A percentile compares a stretch with the other conserved stretches of the same genome.
phyloP scores from a whole-genome alignment of 768 basidiomycete genomes.

The Lactarius deliciosus region DNA sequence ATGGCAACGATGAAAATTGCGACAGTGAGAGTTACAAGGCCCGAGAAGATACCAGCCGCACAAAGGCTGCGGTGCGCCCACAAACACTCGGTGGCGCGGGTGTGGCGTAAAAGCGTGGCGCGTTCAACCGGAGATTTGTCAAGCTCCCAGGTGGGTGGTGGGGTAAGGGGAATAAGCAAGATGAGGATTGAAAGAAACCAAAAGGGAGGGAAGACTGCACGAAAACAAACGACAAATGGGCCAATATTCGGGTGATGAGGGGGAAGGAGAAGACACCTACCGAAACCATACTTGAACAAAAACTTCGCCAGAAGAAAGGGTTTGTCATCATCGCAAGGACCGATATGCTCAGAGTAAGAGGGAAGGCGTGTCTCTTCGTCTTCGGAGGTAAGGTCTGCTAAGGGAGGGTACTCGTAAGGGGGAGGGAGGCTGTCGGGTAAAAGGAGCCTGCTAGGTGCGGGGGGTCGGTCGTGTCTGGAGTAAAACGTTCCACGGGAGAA shows the following conservation, averaged over 20 bases:
- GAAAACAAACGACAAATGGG: conserved; percentile 4
- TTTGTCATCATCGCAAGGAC: conserved; percentile 34
- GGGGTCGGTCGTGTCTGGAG: not conserved
- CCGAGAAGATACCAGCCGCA: conserved; percentile 31
- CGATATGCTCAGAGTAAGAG: conserved; percentile 34
- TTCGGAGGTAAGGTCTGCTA: not conserved
- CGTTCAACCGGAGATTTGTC: conserved; percentile 42
- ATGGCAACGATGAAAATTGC: conserved; percentile 28
- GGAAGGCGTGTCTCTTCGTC: conserved; percentile 34
- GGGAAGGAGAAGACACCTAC: conserved; percentile 37
- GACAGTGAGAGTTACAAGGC: conserved; percentile 29
- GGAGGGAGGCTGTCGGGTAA: not conserved
- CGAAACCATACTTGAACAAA: conserved; percentile 51
- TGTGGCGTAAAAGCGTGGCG: conserved; percentile 34
- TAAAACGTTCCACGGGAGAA: not conserved
- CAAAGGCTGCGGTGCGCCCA: conserved; percentile 45
- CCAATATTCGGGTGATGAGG: not conserved
- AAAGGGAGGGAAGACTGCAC: conserved; percentile 48
- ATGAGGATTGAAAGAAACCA: conserved; percentile 47
- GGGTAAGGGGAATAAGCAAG: conserved; percentile 42
- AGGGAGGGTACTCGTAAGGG: conserved; percentile 1
- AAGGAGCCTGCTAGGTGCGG: not conserved
- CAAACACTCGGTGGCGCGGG: conserved; percentile 41
- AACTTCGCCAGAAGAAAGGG: conserved; percentile 47
- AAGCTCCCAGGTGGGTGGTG: conserved; percentile 39